Conservation (phyloP, 2,329 filamentous ascomycete genomes). For the Monilinia polystroma region DNA sequence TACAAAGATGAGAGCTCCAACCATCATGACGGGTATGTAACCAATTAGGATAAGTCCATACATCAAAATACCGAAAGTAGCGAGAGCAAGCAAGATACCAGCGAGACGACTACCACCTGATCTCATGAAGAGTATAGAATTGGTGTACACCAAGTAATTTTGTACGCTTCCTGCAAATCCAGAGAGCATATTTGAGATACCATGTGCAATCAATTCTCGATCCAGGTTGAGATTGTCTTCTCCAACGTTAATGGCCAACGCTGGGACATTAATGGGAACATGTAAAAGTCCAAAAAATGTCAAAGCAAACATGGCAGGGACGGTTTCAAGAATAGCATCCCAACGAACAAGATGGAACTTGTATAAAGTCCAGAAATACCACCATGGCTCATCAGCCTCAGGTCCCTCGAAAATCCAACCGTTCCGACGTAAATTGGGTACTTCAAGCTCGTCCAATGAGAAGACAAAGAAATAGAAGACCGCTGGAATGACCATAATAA, state of each 20-base stretch:
- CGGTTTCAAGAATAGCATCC: constrained; percentile 75
- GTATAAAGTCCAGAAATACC: constrained; percentile 96
- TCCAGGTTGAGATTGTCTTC: constrained; percentile 93
- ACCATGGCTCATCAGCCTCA: constrained; percentile 84
- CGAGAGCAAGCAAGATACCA: constrained; percentile 76
- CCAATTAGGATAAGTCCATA: constrained; percentile 86
- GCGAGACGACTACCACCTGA: constrained; percentile 85
- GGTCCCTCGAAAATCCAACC: constrained; percentile 95
- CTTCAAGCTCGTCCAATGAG: constrained; percentile 64
- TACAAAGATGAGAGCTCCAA: constrained; percentile 91
- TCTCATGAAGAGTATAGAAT: constrained; percentile 93
- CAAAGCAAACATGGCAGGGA: constrained; percentile 93
- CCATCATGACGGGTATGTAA: constrained; percentile 95
- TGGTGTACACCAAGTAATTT: constrained; percentile 97
- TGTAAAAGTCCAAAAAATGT: constrained; percentile 98
- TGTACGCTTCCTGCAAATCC: constrained; percentile 85
- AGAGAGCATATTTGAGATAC: constrained; percentile 87
- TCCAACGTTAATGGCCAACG: constrained; percentile 82
- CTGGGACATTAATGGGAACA: constrained; percentile 96
- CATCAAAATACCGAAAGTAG: constrained; percentile 79
- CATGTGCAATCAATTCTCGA: constrained; percentile 86
- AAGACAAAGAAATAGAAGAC: constrained; percentile 78
- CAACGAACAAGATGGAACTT: constrained; percentile 80
- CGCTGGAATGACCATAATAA: constrained; percentile 75
- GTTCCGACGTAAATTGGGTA: constrained; percentile 63